Conservation (phyloP, 257 asterid genomes). For the Solanum appendiculatum region DNA sequence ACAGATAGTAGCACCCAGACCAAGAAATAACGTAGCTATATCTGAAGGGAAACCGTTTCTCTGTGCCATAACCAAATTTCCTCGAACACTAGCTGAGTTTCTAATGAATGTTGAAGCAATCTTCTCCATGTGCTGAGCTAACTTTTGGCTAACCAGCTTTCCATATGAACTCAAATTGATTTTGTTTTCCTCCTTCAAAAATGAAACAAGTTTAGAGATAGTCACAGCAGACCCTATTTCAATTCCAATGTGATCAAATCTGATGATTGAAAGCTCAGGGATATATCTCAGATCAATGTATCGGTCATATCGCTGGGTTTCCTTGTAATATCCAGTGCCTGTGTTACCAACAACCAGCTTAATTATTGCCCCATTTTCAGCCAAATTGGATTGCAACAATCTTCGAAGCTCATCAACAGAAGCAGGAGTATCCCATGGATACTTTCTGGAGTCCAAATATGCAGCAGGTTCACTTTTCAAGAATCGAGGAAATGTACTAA, state of each 20-base stretch:
- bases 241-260: slow-evolving; percentile 26
- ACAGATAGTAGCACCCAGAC: slow-evolving; percentile 35
- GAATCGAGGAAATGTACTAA: slow-evolving; percentile 23
- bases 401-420: slow-evolving; percentile 44
- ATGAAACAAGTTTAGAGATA: slow-evolving; percentile 35
- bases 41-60: slow-evolving; percentile 60
- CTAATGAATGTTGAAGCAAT: slow-evolving; percentile 44
- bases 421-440: slow-evolving; percentile 53
- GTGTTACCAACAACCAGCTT: slow-evolving; percentile 69
- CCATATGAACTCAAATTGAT: slow-evolving; percentile 6
- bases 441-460: slow-evolving; percentile 26
- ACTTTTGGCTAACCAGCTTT: slow-evolving; percentile 20
- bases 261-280: slow-evolving; percentile 39
- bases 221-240: slow-evolving; percentile 61
- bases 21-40: slow-evolving; percentile 50
- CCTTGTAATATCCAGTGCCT: slow-evolving; percentile 59
- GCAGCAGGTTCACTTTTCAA: slow-evolving; percentile 9
- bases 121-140: slow-evolving; percentile 63
- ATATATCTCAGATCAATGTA: slow-evolving; percentile 52
- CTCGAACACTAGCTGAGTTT: slow-evolving; percentile 63
- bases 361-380: slow-evolving; percentile 15
- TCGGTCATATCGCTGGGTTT: slow-evolving; percentile 22
- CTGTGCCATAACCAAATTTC: slow-evolving; percentile 70
- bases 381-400: slow-evolving; percentile 22
- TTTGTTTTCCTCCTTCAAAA: slow-evolving; percentile 21